Conservation (phyloP, 306 rosid species). For the Leucaena leucocephala region DNA sequence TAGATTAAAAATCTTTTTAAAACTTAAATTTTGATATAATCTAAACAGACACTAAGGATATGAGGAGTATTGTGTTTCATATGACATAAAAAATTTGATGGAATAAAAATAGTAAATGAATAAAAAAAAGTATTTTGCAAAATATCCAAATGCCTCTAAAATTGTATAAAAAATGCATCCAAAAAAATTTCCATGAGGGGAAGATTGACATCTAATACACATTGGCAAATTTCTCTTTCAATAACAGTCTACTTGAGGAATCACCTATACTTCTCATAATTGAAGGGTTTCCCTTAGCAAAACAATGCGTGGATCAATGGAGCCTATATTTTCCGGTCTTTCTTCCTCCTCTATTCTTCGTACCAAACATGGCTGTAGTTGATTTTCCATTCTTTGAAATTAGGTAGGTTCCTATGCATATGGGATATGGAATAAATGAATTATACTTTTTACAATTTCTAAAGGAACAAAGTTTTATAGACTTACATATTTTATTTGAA, state of each 20-base stretch:
- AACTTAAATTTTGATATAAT: too few species aligned
- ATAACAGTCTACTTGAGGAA: not conserved
- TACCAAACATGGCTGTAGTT: not conserved
- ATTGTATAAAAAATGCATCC: too few species aligned
- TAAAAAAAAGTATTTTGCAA: not conserved
- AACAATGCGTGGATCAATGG: not conserved
- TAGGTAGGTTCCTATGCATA: not conserved
- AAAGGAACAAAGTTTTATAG: too few species aligned
- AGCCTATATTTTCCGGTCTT: not conserved
- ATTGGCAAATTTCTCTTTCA: not conserved
- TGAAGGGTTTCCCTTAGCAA: not conserved
- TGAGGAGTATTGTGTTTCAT: too few species aligned
- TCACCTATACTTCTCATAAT: not conserved
- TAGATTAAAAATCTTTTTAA: too few species aligned
- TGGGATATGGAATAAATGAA: not conserved
- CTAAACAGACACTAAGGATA: too few species aligned
- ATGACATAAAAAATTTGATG: too few species aligned
- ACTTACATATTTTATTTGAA: not conserved
- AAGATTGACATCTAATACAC: not conserved
- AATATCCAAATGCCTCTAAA: not conserved
- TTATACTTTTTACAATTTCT: not conserved
- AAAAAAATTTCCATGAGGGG: not conserved
- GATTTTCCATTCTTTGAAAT: not conserved
- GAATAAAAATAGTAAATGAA: too few species aligned
- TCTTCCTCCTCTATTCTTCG: not conserved